phyloP scores from a whole-genome alignment of 306 rosid genomes.

The Senna siamea region DNA sequence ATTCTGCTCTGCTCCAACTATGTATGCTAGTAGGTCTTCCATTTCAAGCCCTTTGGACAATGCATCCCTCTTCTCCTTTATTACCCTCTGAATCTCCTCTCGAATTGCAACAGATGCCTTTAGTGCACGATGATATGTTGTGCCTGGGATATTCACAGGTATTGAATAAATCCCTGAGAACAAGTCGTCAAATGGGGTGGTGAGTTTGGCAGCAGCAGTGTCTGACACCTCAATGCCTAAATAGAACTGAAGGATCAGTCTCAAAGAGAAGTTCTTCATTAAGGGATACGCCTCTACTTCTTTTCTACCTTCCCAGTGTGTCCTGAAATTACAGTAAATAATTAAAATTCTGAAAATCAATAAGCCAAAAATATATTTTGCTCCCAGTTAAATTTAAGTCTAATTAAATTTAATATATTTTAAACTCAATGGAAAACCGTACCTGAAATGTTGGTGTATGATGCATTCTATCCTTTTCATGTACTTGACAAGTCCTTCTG shows the following conservation, averaged over 20 bases:
- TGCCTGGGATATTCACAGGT: constrained; percentile 58
- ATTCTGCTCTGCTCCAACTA: constrained; percentile 56
- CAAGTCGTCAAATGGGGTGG: constrained; percentile 45
- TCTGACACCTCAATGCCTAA: constrained; percentile 50
- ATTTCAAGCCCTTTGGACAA: constrained; percentile 49
- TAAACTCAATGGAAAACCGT: no score
- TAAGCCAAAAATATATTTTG: no score
- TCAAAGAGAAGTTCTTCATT: constrained; percentile 51
- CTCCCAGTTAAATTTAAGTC: no score
- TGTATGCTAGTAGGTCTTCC: constrained; percentile 58
- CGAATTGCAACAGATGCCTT: constrained; percentile 54
- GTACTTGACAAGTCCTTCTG: constrained; percentile 61
- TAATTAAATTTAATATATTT: no score
- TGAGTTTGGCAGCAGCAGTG: constrained; percentile 40
- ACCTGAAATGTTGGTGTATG: constrained; percentile 53
- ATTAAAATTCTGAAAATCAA: no score
- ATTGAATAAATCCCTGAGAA: constrained; percentile 55
- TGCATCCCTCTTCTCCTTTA: constrained; percentile 60
- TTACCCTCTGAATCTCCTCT: constrained; percentile 47
- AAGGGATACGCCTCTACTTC: constrained; percentile 52
- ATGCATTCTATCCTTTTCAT: constrained; percentile 56
- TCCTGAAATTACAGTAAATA: neutral
- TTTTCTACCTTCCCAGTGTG: constrained; percentile 56
- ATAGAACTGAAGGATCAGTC: constrained; percentile 53
- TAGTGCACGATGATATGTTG: constrained; percentile 48